These are phyloP conservation scores for Microcyclosporella mali DNA, from an alignment of 2,329 filamentous ascomycete genomes.

Conservation along the genomic window DNA sequence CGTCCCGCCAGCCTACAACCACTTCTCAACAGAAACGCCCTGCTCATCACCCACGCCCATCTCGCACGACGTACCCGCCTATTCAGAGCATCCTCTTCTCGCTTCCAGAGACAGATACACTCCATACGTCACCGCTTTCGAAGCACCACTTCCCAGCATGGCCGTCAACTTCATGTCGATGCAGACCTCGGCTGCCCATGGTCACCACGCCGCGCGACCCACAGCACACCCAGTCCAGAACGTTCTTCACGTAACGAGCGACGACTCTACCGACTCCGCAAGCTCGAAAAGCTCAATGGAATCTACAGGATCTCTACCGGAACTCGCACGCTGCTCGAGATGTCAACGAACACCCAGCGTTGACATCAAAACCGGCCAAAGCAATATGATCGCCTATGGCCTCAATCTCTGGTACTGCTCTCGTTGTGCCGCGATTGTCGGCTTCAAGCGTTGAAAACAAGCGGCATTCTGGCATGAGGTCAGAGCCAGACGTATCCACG, in stretches of 20 bases:
- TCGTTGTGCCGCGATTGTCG: slow-evolving; percentile 33
- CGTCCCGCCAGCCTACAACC: slow-evolving; percentile 8
- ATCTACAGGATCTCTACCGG: slow-evolving; percentile 16
- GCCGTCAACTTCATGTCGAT: slow-evolving; percentile 26
- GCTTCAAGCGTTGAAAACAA: slow-evolving; percentile 26
- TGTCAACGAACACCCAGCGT: slow-evolving; percentile 32
- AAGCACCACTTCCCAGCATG: slow-evolving; percentile 12
- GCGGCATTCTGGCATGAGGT: not conserved
- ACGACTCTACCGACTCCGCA: slow-evolving; percentile 23
- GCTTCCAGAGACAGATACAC: slow-evolving; percentile 12
- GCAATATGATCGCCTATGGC: slow-evolving; percentile 34
- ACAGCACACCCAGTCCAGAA: slow-evolving; percentile 29
- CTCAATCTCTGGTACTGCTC: slow-evolving; percentile 35
- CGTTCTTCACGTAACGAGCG: slow-evolving; percentile 28
- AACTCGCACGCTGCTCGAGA: slow-evolving; percentile 31
- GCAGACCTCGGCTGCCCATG: slow-evolving; percentile 29
- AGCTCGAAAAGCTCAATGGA: slow-evolving; percentile 17
- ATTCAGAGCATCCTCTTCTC: slow-evolving; percentile 20
- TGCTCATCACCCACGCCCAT: slow-evolving; percentile 11
- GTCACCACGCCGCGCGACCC: slow-evolving; percentile 21
- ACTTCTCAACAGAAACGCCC: slow-evolving; percentile 17
- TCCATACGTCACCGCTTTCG: not conserved
- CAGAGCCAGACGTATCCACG: too few relatives aligned
- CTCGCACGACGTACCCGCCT: slow-evolving; percentile 4
- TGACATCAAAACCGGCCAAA: slow-evolving; percentile 29